Conservation (phyloP, 139 green algal genomes). For the Haematococcus sp. region DNA sequence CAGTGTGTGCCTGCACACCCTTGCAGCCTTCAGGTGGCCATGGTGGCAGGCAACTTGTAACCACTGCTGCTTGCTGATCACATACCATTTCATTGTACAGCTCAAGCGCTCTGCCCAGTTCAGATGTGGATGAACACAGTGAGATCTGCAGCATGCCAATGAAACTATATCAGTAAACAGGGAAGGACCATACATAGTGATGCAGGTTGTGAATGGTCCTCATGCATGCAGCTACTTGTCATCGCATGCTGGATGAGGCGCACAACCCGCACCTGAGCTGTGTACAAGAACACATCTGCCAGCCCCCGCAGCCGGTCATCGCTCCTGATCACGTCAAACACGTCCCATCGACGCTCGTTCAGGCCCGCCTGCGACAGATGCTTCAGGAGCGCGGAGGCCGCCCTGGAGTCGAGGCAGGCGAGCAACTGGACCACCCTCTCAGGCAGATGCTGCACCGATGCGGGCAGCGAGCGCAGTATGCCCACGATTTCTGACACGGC, state of each 20-base stretch:
- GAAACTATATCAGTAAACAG: no score
- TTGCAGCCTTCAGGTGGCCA: no score
- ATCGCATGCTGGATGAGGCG: no score
- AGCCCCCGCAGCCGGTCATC: background rate
- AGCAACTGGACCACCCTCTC: background rate
- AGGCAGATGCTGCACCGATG: background rate
- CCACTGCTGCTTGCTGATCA: no score
- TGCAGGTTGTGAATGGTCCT: no score
- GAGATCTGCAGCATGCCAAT: background rate
- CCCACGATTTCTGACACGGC: no score
- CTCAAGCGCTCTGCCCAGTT: background rate
- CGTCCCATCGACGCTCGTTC: slow-evolving; percentile 4
- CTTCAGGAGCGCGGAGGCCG: background rate
- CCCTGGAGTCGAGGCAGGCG: background rate
- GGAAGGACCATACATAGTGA: no score
- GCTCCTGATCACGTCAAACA: background rate
- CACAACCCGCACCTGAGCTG: background rate
- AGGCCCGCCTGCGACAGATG: background rate
- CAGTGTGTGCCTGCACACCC: no score
- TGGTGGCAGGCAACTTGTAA: no score
- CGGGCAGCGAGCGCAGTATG: background rate
- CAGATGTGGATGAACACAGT: background rate
- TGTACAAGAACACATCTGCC: slow-evolving; percentile 10
- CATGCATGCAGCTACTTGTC: background rate
- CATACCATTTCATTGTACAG: background rate